Conservation (phyloP, 441 rosid genomes). For the Aquilaria agallochum region DNA sequence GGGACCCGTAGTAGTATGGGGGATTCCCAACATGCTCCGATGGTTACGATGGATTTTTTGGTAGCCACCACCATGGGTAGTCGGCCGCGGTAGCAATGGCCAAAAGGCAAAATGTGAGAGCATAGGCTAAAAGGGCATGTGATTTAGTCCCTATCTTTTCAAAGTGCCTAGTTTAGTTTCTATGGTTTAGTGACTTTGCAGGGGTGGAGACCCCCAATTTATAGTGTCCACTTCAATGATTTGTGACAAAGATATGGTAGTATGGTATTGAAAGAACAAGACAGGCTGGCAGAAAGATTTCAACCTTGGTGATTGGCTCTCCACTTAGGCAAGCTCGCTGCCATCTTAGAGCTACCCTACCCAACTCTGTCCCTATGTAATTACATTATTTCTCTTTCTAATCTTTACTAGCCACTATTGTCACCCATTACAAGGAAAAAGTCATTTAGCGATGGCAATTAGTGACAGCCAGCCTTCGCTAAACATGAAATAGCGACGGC, state of each 20-base stretch:
- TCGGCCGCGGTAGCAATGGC: slow-evolving; percentile 18
- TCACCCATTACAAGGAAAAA: too few species aligned
- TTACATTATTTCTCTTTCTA: too few species aligned
- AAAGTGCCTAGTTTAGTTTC: not conserved
- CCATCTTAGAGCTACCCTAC: too few species aligned
- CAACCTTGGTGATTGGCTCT: not conserved
- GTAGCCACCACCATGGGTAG: slow-evolving; percentile 7
- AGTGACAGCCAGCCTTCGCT: too few species aligned
- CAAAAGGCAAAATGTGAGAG: slow-evolving; percentile 14
- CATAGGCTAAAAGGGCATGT: slow-evolving; percentile 14
- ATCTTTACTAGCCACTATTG: too few species aligned
- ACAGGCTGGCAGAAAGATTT: slow-evolving; percentile 20
- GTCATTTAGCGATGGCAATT: too few species aligned
- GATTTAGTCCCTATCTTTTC: slow-evolving; percentile 13
- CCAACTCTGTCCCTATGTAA: too few species aligned
- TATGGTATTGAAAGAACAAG: not conserved
- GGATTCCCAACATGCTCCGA: not conserved
- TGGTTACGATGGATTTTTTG: not conserved
- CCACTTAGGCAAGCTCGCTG: not conserved
- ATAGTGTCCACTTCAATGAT: slow-evolving; percentile 18
- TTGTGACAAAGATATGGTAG: not conserved
- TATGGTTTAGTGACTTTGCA: not conserved
- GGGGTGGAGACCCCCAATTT: slow-evolving; percentile 7
- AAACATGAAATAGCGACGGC: too few species aligned
- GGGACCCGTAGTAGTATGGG: slow-evolving; percentile 2